A percentile compares a stretch with the other conserved stretches of the same genome.
Conservation (phyloP, 768 basidiomycete species). For the Tremella mesenterica region DNA sequence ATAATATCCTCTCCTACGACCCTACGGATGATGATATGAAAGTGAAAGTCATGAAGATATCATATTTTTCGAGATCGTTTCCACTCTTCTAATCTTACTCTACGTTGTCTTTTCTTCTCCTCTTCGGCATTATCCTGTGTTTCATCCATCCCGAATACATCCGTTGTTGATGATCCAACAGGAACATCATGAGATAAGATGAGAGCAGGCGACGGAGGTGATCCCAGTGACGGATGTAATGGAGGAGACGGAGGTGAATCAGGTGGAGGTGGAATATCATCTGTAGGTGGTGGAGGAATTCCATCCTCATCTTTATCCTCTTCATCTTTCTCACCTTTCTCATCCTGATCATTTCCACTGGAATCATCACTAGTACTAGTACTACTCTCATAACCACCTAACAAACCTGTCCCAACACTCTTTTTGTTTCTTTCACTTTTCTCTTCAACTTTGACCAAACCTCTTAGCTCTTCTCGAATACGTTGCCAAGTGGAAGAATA, state of each 20-base stretch:
- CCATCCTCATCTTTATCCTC: background rate
- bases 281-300: background rate
- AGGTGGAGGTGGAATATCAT: background rate
- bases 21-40: too few relatives aligned
- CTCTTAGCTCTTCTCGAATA: constrained; percentile 48
- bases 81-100: background rate
- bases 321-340: constrained; percentile 8
- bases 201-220: background rate
- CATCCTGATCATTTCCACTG: constrained; percentile 28
- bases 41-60: too few relatives aligned
- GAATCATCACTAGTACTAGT: constrained; percentile 38
- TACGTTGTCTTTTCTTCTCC: background rate
- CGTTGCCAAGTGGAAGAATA: constrained; percentile 61
- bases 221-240: background rate
- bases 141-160: too few relatives aligned
- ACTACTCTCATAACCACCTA: constrained; percentile 49
- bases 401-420: constrained; percentile 19
- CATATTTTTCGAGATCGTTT: too few relatives aligned
- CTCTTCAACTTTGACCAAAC: constrained; percentile 12
- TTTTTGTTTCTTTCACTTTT: constrained; percentile 1
- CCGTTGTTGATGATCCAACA: background rate
- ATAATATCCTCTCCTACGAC: too few relatives aligned
- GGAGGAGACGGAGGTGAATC: background rate
- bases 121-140: background rate
- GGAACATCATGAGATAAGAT: too few relatives aligned